phyloP scores from a whole-genome alignment of 805 yeast genomes.

The Saturnispora halmiae region DNA sequence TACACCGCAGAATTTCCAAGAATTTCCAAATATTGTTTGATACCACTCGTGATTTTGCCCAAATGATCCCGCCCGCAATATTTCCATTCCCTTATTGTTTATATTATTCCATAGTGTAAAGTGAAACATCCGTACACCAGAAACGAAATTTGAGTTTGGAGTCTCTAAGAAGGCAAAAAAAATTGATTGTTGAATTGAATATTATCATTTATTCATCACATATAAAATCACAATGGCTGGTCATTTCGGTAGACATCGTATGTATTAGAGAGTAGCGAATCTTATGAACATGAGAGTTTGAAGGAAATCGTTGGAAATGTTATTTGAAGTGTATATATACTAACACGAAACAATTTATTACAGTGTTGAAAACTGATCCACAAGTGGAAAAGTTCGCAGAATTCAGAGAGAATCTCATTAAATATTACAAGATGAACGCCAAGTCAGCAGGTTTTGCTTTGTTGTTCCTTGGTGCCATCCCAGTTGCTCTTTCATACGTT shows the following conservation, averaged over 20 bases:
- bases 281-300: background rate
- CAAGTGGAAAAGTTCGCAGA: constrained; percentile 26
- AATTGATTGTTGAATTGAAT: no score
- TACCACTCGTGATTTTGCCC: no score
- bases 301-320: background rate
- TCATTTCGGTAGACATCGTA: constrained; percentile 28
- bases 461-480: constrained; percentile 26
- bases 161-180: background rate
- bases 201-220: no score
- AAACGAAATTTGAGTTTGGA: no score
- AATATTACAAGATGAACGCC: constrained; percentile 25
- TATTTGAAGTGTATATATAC: background rate
- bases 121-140: constrained; percentile 1
- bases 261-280: constrained; percentile 10
- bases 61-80: no score
- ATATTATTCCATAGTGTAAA: no score
- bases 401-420: constrained; percentile 27
- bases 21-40: no score
- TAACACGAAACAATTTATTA: background rate
- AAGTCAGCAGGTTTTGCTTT: constrained; percentile 25
- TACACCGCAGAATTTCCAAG: no score
- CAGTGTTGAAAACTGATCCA: constrained; percentile 27
- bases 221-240: constrained; percentile 23
- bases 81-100: no score
- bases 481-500: constrained; percentile 26